A percentile compares a stretch with the other conserved stretches of the same genome.
phyloP scores from a whole-genome alignment of 1,284 basidiomycete genomes.

The Rhodofomes roseus region DNA sequence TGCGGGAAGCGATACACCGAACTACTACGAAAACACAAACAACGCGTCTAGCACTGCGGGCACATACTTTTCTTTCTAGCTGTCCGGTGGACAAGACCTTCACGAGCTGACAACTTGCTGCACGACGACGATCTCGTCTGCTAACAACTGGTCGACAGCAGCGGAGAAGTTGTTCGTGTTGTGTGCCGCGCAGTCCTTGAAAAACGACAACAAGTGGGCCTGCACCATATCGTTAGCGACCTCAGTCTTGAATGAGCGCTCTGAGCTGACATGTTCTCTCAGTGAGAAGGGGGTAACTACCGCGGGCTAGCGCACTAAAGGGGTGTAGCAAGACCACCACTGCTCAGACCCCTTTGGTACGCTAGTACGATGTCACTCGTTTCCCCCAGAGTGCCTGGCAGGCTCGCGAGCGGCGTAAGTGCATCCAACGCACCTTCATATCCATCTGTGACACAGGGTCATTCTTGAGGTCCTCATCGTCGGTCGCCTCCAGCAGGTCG shows the following conservation, averaged over 20 bases:
- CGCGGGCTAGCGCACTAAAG: no score
- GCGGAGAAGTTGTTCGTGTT: constrained; percentile 66
- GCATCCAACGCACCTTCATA: constrained; percentile 56
- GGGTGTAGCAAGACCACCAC: no score
- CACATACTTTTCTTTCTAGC: not conserved
- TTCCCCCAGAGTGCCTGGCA: no score
- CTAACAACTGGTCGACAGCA: constrained; percentile 60
- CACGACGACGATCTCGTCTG: constrained; percentile 69
- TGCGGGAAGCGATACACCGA: not conserved
- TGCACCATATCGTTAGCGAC: constrained; percentile 25
- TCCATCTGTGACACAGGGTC: constrained; percentile 90
- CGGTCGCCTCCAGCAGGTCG: constrained; percentile 61
- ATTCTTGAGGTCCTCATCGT: constrained; percentile 83
- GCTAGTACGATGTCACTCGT: no score
- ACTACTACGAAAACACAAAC: not conserved
- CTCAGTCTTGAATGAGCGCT: no score
- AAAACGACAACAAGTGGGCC: constrained; percentile 66
- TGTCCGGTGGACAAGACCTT: not conserved
- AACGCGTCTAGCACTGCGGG: not conserved
- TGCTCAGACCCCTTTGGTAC: no score
- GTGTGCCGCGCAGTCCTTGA: constrained; percentile 64
- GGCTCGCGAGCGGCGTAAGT: no score
- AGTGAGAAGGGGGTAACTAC: no score
- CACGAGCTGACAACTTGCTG: constrained; percentile 42
- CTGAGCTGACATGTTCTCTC: no score